A percentile compares a stretch with the other conserved stretches of the same genome.
phyloP scores from a whole-genome alignment of 2,329 filamentous ascomycete genomes.

The Colletotrichum sp. region DNA sequence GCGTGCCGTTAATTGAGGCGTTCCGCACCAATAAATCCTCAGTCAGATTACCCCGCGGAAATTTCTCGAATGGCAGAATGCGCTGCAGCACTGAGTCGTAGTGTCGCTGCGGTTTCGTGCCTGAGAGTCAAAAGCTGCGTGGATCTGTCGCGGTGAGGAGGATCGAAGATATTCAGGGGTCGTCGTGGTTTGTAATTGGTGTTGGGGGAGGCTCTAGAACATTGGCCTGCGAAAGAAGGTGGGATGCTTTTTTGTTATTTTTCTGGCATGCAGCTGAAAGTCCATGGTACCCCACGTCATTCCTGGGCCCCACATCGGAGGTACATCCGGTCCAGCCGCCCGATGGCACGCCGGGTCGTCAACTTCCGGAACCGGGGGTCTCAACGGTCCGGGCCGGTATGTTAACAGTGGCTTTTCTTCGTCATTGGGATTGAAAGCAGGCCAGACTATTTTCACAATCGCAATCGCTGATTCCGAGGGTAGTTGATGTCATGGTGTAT shows the following conservation, averaged over 20 bases:
- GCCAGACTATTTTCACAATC: neutral
- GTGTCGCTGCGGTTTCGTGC: neutral
- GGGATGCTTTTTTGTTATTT: slow-evolving; percentile 15
- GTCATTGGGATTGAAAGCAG: neutral
- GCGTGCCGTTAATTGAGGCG: neutral
- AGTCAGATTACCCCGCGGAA: neutral
- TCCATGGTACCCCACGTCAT: slow-evolving; percentile 18
- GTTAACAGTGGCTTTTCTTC: neutral
- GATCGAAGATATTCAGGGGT: slow-evolving; percentile 14
- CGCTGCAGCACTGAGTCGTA: neutral
- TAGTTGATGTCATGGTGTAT: neutral
- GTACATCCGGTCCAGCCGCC: neutral
- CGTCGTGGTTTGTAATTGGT: neutral
- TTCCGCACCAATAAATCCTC: neutral
- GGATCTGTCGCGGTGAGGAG: neutral
- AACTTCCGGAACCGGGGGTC: slow-evolving; percentile 1
- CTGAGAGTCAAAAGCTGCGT: neutral
- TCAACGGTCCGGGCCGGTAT: slow-evolving; percentile 9
- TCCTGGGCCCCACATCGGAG: neutral
- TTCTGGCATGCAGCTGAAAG: neutral
- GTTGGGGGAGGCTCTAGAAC: neutral
- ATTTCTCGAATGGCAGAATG: neutral
- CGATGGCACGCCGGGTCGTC: neutral
- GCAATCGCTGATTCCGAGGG: neutral
- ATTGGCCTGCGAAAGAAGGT: neutral